Percentiles rank a stretch among this genome's conserved stretches.
Evolutionary conservation across 192 early-diverging fungal species (phyloP).

Genomic region (Podila minutissima): DNA sequence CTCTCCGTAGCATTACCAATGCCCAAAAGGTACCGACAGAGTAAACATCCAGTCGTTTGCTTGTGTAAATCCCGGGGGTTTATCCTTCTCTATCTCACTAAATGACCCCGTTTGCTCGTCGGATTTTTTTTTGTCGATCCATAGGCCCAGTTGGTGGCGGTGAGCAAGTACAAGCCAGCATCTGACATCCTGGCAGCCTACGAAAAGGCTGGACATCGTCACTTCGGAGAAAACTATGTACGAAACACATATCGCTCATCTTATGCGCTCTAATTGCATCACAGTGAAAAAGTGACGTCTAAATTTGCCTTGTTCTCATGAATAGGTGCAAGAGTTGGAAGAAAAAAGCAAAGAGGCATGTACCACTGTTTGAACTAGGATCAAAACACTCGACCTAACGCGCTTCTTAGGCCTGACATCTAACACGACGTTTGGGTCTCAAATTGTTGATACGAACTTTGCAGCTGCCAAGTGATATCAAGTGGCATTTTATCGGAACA

Average conservation of each 20-base stretch:
- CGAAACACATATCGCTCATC: too few species aligned
- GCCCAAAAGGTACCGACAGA: slow-evolving; percentile 10
- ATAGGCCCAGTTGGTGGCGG: slow-evolving; percentile 84
- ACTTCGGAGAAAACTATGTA: slow-evolving; percentile 98
- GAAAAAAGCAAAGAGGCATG: slow-evolving; percentile 78
- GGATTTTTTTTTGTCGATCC: slow-evolving; percentile 6
- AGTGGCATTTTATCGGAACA: slow-evolving; percentile 98
- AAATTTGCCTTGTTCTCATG: background rate
- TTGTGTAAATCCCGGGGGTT: background rate
- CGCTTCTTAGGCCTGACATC: background rate
- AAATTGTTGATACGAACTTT: background rate
- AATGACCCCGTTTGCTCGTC: background rate
- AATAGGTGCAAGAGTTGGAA: slow-evolving; percentile 90
- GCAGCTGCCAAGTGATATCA: slow-evolving; percentile 85
- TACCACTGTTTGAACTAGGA: too few species aligned
- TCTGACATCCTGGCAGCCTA: slow-evolving; percentile 84
- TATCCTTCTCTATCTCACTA: background rate
- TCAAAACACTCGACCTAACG: background rate
- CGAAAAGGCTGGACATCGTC: slow-evolving; percentile 79
- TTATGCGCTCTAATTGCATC: too few species aligned
- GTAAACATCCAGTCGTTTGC: background rate
- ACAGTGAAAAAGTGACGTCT: background rate
- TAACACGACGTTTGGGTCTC: too few species aligned
- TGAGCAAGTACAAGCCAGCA: slow-evolving; percentile 92
- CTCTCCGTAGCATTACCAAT: background rate